Evolutionary conservation across 2,329 filamentous ascomycete genomes (phyloP), one percentile per base, ranked within the genome.

Genomic region (Lecanicillium sp.): DNA sequence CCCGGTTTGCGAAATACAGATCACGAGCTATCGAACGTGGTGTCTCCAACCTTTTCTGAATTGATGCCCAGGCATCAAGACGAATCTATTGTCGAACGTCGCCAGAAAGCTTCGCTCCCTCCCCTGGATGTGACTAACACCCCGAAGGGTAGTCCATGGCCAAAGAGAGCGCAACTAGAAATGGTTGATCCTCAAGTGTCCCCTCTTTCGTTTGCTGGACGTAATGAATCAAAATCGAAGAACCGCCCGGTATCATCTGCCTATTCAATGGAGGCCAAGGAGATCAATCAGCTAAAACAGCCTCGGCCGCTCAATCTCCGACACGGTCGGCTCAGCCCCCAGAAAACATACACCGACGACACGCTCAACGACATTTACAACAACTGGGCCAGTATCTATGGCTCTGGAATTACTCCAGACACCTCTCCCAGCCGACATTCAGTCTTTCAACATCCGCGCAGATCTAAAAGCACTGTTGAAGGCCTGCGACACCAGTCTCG

Each of bases 41-140:
- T 46, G 10, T 55, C 52, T 17, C 48, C 53, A 7, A 56, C 51
- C 11, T 57, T 58, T 42, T 57, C 53, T 6, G 55, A 60, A 25
- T 44, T 58, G 17, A 57, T 59, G 54, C 53, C 58, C 12, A 42
- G 47, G 8, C 42, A 31, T 4, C 41, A 46, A 3, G 42, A 49
- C 27, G 22, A 29, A n/a, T 43, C 40, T 12, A 41, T 62, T 20
- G 57, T 57, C 29, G 51, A 55, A 29, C 55, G 59, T 20, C 54
- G 59, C 9, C 52, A 54, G 14, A 51, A 46, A 20, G 18, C 18
- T 3, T 15, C 22, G 5, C 34, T 20, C 10, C 27, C 37, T 11
- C 37, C 36, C 14, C 35, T 43, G 7, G 17, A 40, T 12, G 37
- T 43, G n/a, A 18, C 31, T 11, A 17, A 17, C 10, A 33, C 29